Conservation (phyloP, 2,329 filamentous ascomycete genomes). For the Fusarium vanettenii region DNA sequence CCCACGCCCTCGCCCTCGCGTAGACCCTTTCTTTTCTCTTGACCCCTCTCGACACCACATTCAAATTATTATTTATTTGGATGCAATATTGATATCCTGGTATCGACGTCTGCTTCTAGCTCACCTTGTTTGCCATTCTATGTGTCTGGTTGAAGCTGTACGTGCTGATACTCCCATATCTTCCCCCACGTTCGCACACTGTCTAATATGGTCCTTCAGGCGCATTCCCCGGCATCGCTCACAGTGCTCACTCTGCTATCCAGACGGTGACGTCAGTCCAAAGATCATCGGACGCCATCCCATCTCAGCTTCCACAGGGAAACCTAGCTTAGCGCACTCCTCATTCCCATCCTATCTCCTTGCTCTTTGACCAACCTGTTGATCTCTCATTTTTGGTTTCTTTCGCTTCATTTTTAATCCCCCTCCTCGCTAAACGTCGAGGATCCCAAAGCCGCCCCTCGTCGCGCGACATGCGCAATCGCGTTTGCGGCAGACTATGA, state of each 20-base stretch:
- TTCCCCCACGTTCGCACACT: neutral
- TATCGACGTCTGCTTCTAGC: neutral
- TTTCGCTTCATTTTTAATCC: neutral
- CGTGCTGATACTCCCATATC: neutral
- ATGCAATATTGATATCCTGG: neutral
- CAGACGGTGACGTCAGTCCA: conserved; percentile 27
- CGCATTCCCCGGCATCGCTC: neutral
- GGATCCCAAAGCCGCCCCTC: neutral
- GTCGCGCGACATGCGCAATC: conserved; percentile 18
- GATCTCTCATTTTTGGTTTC: neutral
- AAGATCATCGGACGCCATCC: conserved; percentile 18
- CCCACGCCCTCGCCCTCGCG: neutral
- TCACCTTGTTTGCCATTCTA: neutral
- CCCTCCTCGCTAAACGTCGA: neutral
- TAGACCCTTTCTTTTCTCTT: neutral
- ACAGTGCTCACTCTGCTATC: conserved; percentile 7
- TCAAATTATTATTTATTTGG: neutral
- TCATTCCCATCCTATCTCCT: conserved; percentile 17
- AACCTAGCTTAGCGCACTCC: conserved; percentile 9
- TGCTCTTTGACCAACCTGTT: neutral
- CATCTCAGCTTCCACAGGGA: conserved; percentile 3
- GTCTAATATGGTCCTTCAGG: neutral
- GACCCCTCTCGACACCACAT: neutral
- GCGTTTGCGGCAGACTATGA: conserved; percentile 27
- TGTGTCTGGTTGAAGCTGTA: neutral